phyloP scores from a whole-genome alignment of 176 grass and related monocot species.

The Pontederia paniculata region DNA sequence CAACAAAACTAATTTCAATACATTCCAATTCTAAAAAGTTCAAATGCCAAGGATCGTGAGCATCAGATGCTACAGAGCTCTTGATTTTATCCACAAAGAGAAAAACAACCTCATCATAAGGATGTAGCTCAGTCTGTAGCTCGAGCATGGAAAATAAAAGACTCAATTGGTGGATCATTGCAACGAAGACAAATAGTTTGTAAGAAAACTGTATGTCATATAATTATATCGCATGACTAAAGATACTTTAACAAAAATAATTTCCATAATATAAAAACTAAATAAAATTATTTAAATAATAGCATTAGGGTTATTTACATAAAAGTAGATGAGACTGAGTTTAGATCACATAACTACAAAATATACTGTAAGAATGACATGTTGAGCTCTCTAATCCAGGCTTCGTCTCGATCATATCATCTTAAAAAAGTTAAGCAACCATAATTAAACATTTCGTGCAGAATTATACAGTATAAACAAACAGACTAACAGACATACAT shows the following conservation, averaged over 20 bases:
- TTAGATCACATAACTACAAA: no score
- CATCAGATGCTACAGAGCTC: background rate
- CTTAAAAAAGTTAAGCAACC: constrained; percentile 3
- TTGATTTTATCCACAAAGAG: constrained; percentile 5
- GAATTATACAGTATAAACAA: background rate
- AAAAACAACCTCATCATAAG: constrained; percentile 42
- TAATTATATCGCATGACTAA: no score
- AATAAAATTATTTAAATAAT: no score
- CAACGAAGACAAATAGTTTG: constrained; percentile 24
- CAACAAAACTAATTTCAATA: no score
- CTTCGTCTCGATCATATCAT: background rate
- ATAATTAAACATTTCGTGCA: background rate
- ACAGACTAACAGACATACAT: constrained; percentile 39
- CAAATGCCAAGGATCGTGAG: no score
- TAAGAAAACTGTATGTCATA: background rate
- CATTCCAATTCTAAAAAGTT: no score
- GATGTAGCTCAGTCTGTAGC: constrained; percentile 40
- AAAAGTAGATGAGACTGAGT: no score
- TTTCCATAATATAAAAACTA: no score
- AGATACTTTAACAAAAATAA: no score
- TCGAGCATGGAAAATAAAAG: constrained; percentile 86
- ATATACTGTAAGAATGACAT: no score
- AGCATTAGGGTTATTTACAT: no score
- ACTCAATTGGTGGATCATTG: constrained; percentile 77
- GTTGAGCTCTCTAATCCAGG: no score